phyloP scores from a whole-genome alignment of 371 early-diverging fungal species.

The Zopfochytrium polystomum region DNA sequence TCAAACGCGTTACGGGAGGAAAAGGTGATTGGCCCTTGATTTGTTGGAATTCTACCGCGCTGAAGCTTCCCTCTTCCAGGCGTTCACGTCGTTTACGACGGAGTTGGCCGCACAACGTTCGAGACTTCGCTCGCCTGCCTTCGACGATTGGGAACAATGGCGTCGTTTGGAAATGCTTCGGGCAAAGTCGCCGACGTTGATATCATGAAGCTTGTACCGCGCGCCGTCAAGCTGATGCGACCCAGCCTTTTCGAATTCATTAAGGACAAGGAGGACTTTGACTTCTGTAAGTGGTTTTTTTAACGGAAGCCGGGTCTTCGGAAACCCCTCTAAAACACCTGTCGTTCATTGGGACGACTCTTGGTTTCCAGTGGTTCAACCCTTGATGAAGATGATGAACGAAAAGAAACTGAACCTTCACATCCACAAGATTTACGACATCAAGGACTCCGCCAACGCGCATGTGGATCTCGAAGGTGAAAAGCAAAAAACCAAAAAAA shows the following conservation, averaged over 20 bases:
- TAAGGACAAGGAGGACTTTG: conserved; percentile 66
- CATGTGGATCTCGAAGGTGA: conserved; percentile 74
- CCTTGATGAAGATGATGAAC: conserved; percentile 24
- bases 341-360: background rate
- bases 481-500: too few relatives aligned
- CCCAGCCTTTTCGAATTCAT: conserved; percentile 74
- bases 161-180: conserved; percentile 92
- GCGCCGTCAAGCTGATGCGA: conserved; percentile 73
- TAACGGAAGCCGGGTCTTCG: background rate
- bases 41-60: background rate
- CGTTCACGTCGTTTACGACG: conserved; percentile 85
- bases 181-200: conserved; percentile 76
- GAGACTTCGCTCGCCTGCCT: conserved; percentile 68
- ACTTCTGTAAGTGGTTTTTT: conserved; percentile 38
- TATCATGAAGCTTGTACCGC: conserved; percentile 62
- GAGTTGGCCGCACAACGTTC: conserved; percentile 88
- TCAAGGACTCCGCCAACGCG: conserved; percentile 71
- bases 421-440: conserved; percentile 70
- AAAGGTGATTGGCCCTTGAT: conserved; percentile 29
- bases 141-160: conserved; percentile 74
- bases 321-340: too few relatives aligned
- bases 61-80: too few relatives aligned
- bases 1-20: conserved; percentile 71
- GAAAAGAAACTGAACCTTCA: conserved; percentile 54
- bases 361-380: conserved; percentile 20